phyloP scores from a whole-genome alignment of 768 basidiomycete species.

The Rhodocollybia butyracea region DNA sequence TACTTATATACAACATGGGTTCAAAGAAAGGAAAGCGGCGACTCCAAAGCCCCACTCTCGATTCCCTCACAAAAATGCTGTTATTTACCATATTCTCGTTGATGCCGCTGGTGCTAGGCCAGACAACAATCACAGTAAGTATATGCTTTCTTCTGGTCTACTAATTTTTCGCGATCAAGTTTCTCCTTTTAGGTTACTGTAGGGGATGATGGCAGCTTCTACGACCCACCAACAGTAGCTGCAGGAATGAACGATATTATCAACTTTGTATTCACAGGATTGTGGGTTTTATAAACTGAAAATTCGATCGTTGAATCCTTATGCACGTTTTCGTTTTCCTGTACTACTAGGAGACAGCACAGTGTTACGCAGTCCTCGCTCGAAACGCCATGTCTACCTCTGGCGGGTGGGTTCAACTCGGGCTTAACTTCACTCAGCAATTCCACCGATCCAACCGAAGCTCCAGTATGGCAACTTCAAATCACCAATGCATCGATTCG shows the following conservation, averaged over 20 bases:
- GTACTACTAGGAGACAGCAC: neutral
- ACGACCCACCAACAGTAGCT: neutral
- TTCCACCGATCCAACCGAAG: no score
- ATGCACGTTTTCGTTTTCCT: neutral
- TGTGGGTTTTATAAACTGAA: neutral
- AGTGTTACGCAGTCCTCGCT: neutral
- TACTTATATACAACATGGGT: no score
- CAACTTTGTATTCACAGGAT: neutral
- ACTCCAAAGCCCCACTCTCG: no score
- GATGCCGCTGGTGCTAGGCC: neutral
- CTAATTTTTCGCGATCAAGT: neutral
- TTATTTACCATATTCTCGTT: neutral
- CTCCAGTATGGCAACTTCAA: no score
- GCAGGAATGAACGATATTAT: neutral
- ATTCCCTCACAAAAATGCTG: no score
- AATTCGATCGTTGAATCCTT: neutral
- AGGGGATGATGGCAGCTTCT: neutral
- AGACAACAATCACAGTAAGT: neutral
- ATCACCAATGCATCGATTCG: no score
- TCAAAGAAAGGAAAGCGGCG: no score
- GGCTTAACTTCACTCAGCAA: no score
- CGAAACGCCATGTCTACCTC: neutral
- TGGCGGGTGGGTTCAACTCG: neutral
- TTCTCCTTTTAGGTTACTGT: neutral
- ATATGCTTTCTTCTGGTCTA: neutral